Conservation (phyloP, 768 basidiomycete genomes). For the Jaapia argillacea region DNA sequence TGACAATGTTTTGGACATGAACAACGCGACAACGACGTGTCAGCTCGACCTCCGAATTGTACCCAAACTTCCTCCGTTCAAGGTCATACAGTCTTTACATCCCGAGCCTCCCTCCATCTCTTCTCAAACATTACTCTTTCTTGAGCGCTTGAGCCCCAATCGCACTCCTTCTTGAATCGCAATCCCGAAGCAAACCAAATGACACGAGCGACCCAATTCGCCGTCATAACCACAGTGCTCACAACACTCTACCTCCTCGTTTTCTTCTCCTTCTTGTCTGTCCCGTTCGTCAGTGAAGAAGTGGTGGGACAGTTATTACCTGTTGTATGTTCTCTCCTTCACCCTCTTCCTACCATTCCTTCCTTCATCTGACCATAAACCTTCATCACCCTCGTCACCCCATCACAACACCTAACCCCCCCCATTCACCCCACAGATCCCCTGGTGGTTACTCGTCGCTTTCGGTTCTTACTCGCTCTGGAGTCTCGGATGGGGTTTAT, state of each 20-base stretch:
- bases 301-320: background rate
- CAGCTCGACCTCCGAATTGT: too few species aligned
- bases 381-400: too few species aligned
- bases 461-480: conserved; percentile 30
- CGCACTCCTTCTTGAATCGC: background rate
- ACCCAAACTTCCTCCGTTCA: too few species aligned
- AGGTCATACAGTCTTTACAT: too few species aligned
- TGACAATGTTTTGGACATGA: too few species aligned
- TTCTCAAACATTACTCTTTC: too few species aligned
- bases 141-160: background rate
- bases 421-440: conserved; percentile 19
- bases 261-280: conserved; percentile 10
- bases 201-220: conserved; percentile 24
- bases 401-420: too few species aligned
- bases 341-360: too few species aligned
- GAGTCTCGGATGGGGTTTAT: conserved; percentile 26
- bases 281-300: background rate
- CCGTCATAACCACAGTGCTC: conserved; percentile 15
- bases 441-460: conserved; percentile 28
- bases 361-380: too few species aligned
- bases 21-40: too few species aligned
- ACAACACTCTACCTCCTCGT: conserved; percentile 21
- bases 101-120: too few species aligned
- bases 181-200: conserved; percentile 11
- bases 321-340: background rate